Base-by-base conservation (phyloP, 1,284 basidiomycete species). In the Leccinum holopus region DNA sequence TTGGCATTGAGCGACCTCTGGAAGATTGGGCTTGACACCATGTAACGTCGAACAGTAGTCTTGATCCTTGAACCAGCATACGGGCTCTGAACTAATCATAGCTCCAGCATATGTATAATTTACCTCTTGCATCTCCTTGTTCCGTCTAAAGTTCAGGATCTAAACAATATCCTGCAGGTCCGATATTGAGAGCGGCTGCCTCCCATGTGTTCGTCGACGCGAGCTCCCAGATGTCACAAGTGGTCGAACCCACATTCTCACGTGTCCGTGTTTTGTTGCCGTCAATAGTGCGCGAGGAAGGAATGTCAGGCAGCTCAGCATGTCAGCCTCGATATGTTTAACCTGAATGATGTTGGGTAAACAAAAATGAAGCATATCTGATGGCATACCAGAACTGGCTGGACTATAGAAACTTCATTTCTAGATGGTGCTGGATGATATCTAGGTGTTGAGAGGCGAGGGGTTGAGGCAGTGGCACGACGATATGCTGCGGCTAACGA, bases 391-490 rank as follows among this genome's bases (percentile, higher is more conserved):
- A 97, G 79, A 41, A 97, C 92, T 30, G 95, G 95, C 71, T 97
- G 95, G 3, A 97, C 87, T 32, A 94, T 85, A 4, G 95, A 91
- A 7, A 97, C 88, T 68, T 97, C 95, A 65, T 91, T 93, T 30
- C 94, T 82, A 2, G 93, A 92, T 2, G 94, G 93, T 1, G 95
- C 90, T 14, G 92, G 86, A 71, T 97, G 95, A 70, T 88, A 94
- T 28, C 86, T 82, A 16, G 85, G 80, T 11, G 81, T 76, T 3
- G 76, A 70, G 39, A 90, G 81, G 68, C 86, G 84, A 18, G 82
- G 75, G 2, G 81, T 82, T 3, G 86, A 88, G 51, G 83, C 76
- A 33, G 68, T 47, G 67, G 81, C 84, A 62, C 86, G 82, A 59
- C 87, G 83, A 60, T 86, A 80, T 10, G 84, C 85, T 3, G 56